A percentile compares a stretch with the other conserved stretches of the same genome.
phyloP scores from a whole-genome alignment of 2,329 filamentous ascomycete genomes.

The Teratosphaeria gauchensis region DNA sequence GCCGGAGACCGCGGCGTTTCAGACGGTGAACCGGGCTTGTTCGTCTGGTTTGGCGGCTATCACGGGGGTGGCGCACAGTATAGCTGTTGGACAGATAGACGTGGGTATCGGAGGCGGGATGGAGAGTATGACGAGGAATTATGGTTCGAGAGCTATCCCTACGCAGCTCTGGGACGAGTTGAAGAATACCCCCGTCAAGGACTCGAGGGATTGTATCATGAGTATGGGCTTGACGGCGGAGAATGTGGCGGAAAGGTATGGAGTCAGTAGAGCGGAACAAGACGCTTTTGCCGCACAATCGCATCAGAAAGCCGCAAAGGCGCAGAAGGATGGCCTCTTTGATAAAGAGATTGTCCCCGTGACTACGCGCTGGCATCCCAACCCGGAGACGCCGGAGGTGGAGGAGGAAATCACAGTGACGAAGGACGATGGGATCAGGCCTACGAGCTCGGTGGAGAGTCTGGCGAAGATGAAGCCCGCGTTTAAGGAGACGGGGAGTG shows the following conservation, averaged over 20 bases:
- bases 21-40: constrained; percentile 85
- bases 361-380: constrained; percentile 57
- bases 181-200: constrained; percentile 51
- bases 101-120: constrained; percentile 77
- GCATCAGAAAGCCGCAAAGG: constrained; percentile 62
- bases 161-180: constrained; percentile 69
- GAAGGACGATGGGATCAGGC: constrained; percentile 74
- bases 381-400: constrained; percentile 43
- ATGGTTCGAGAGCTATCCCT: constrained; percentile 75
- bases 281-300: constrained; percentile 70
- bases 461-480: constrained; percentile 76
- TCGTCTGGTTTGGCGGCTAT: constrained; percentile 69
- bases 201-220: constrained; percentile 83
- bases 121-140: constrained; percentile 95
- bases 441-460: constrained; percentile 56
- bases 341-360: constrained; percentile 73
- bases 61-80: constrained; percentile 62
- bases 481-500: constrained; percentile 63
- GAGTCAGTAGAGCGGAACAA: constrained; percentile 64
- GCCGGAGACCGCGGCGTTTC: constrained; percentile 61
- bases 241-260: constrained; percentile 74
- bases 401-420: constrained; percentile 56
- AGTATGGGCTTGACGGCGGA: constrained; percentile 85
- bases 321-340: constrained; percentile 61
- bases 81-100: constrained; percentile 63